Base-by-base conservation (phyloP, 306 rosid species). In the Erythrophleum fordii region DNA sequence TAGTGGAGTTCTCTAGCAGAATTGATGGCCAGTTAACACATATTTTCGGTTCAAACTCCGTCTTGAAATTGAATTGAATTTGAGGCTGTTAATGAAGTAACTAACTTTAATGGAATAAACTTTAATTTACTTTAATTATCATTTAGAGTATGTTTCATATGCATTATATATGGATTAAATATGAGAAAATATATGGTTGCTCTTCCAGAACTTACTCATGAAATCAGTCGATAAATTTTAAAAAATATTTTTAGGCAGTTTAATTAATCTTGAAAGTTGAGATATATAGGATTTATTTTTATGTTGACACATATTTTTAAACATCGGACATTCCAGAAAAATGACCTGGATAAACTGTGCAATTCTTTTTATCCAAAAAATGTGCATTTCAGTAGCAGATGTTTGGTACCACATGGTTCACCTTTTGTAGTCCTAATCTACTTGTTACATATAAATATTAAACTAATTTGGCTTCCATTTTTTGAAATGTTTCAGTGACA, bases 401-500 rank as follows among this genome's bases (percentile, higher is more conserved):
- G 55, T 56, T 26, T 49, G 31, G 65, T 20, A 58, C 26, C 42
- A 16, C 26, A 17, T 2, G 34, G 58, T 62, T 45, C 69, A 28
- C 60, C 39, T 20, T 42, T 16, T 51, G 28, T 60, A 12, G 11
- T 65, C 55, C 37, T 42, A 34, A 65, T 31, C 69, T 76, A 41
- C 78, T 51, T 72, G 48, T 34, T 78, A 67, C 48, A 31, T 4
- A 20, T 4, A 25, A 44, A 68, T 73, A 31, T 70, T 82, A 29
- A 72, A 45, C 89, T 87, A 79, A 92, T 67, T 45, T 61, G 17
- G 53, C 11, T 69, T 84, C 77, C 67, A 45, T 72, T n/a, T 75
- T 79, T 78, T 66, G 18, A 42, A 75, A 64, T 53, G 77, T 82
- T 83, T 77, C 92, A 96, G 99, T 96, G 90, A 96, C 98, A 0